Percentiles rank a stretch among this genome's conserved stretches.
phyloP scores from a whole-genome alignment of 345 rosid species.

The Sonneratia caseolaris region DNA sequence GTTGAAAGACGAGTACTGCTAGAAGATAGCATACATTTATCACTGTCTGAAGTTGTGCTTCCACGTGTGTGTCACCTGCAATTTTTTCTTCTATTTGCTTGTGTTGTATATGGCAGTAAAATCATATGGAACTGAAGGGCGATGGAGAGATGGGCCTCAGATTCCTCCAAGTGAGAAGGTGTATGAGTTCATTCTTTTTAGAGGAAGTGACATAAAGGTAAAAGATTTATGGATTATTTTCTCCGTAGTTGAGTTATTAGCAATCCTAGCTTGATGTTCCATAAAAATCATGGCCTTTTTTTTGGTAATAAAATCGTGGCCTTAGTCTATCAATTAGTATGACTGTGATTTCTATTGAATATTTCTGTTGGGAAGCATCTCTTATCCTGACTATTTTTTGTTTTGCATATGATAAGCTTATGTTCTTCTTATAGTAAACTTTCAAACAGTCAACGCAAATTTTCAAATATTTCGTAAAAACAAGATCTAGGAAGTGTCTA shows the following conservation, averaged over 20 bases:
- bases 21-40: too few relatives aligned
- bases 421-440: not conserved
- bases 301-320: not conserved
- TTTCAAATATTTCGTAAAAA: not conserved
- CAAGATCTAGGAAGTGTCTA: not conserved
- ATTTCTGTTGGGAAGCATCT: not conserved
- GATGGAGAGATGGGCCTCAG: conserved; percentile 64
- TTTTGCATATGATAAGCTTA: not conserved
- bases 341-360: not conserved
- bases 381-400: not conserved
- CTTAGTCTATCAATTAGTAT: too few relatives aligned
- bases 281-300: not conserved
- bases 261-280: not conserved
- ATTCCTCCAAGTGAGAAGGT: conserved; percentile 54
- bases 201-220: conserved; percentile 78
- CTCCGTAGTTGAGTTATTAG: not conserved
- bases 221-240: not conserved
- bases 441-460: not conserved
- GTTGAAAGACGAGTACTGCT: too few relatives aligned
- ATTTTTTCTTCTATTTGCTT: not conserved
- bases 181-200: conserved; percentile 62
- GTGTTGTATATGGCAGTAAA: conserved; percentile 29
- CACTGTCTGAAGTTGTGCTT: too few relatives aligned
- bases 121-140: conserved; percentile 69
- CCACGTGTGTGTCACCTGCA: too few relatives aligned